Conservation (phyloP, 192 early-diverging fungal genomes). For the Coemansia sp. region DNA sequence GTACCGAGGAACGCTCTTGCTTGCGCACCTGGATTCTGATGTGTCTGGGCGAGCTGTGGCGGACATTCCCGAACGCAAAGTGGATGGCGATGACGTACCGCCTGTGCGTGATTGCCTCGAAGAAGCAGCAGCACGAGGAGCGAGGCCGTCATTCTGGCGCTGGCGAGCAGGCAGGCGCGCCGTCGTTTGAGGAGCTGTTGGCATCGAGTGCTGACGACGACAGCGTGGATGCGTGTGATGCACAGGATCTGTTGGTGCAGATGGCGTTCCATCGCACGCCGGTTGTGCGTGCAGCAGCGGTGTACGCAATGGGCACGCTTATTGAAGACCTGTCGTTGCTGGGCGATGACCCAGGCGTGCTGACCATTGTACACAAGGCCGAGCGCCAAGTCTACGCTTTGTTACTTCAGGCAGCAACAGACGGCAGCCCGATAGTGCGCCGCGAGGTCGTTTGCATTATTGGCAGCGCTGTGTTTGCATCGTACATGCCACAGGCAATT, state of each 20-base stretch:
- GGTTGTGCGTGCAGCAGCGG: slow-evolving; percentile 82
- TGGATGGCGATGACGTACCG: slow-evolving; percentile 56
- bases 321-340: slow-evolving; percentile 58
- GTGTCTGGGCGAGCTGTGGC: slow-evolving; percentile 84
- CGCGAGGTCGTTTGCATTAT: slow-evolving; percentile 80
- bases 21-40: slow-evolving; percentile 89
- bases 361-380: slow-evolving; percentile 69
- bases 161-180: slow-evolving; percentile 4
- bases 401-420: slow-evolving; percentile 60
- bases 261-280: slow-evolving; percentile 54
- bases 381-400: slow-evolving; percentile 66
- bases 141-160: background rate
- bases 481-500: slow-evolving; percentile 62
- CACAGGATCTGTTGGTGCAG: slow-evolving; percentile 42
- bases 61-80: slow-evolving; percentile 63
- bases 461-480: slow-evolving; percentile 71
- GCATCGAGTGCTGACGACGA: slow-evolving; percentile 44
- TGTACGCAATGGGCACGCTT: slow-evolving; percentile 79
- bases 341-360: slow-evolving; percentile 58
- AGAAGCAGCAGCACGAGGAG: slow-evolving; percentile 31
- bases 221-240: slow-evolving; percentile 42
- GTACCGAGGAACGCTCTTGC: slow-evolving; percentile 44
- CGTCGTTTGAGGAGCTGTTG: slow-evolving; percentile 49
- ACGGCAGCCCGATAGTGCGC: slow-evolving; percentile 88
- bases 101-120: slow-evolving; percentile 54